Conservation (phyloP, 169 alveolate species). For the Cryptosporidium bovis region DNA sequence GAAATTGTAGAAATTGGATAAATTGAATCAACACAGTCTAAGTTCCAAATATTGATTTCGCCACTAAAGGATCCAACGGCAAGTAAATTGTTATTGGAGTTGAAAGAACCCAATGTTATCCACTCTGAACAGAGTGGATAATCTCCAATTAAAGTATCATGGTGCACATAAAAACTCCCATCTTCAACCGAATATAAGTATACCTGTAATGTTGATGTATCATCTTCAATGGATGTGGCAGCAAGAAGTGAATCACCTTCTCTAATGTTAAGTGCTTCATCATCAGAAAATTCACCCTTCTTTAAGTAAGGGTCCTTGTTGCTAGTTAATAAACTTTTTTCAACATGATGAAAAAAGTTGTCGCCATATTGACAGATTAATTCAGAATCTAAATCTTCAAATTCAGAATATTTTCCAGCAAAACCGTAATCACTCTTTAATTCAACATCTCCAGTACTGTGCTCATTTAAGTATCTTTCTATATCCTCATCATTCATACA, state of each 20-base stretch:
- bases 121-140: conserved; percentile 78
- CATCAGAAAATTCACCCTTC: conserved; percentile 76
- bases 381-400: not conserved
- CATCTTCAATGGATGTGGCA: conserved; percentile 76
- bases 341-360: conserved; percentile 61
- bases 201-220: conserved; percentile 77
- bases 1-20: conserved; percentile 66
- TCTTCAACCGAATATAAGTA: conserved; percentile 76
- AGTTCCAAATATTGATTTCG: conserved; percentile 75
- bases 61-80: conserved; percentile 76
- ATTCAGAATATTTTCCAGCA: not conserved
- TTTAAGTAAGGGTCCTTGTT: conserved; percentile 46
- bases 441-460: conserved; percentile 3
- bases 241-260: conserved; percentile 75
- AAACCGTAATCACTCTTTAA: not conserved
- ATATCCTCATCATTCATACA: conserved; percentile 64
- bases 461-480: conserved; percentile 25
- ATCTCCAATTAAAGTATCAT: conserved; percentile 77
- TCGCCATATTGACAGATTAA: conserved; percentile 9
- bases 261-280: conserved; percentile 75
- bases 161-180: conserved; percentile 81
- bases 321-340: conserved; percentile 9
- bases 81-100: conserved; percentile 39
- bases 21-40: conserved; percentile 76
- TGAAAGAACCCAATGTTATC: conserved; percentile 40